phyloP scores from a whole-genome alignment of 768 basidiomycete genomes.

The Pulveroboletus frians region DNA sequence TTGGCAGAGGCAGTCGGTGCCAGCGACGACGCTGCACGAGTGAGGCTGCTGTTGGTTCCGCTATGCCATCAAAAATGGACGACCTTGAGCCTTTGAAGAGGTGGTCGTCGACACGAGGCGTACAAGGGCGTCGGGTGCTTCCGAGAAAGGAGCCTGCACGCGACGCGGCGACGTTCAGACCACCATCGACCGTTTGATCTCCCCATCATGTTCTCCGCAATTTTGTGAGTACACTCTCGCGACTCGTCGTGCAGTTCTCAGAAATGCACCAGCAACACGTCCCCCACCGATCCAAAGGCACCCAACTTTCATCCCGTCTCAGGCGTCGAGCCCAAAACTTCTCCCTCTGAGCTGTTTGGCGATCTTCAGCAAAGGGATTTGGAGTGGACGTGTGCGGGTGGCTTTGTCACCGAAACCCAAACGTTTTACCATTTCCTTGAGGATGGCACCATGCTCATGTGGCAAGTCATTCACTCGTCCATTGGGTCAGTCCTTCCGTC shows the following conservation, averaged over 20 bases:
- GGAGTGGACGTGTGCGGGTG: slow-evolving; percentile 76
- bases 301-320: slow-evolving; percentile 85
- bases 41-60: too few relatives aligned
- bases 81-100: too few relatives aligned
- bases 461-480: slow-evolving; percentile 83
- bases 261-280: slow-evolving; percentile 39
- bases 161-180: background rate
- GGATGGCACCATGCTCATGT: slow-evolving; percentile 75
- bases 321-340: slow-evolving; percentile 37
- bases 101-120: too few relatives aligned
- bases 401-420: slow-evolving; percentile 91
- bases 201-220: slow-evolving; percentile 77
- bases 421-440: slow-evolving; percentile 76
- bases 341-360: slow-evolving; percentile 62
- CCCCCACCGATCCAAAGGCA: slow-evolving; percentile 58
- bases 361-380: slow-evolving; percentile 69
- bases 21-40: too few relatives aligned
- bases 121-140: slow-evolving; percentile 1
- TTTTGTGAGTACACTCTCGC: slow-evolving; percentile 56
- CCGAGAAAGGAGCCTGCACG: slow-evolving; percentile 5
- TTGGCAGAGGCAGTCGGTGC: too few relatives aligned
- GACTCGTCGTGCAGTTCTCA: slow-evolving; percentile 10
- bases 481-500: slow-evolving; percentile 62
- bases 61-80: too few relatives aligned
- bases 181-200: slow-evolving; percentile 11